Percentiles rank a stretch among this genome's conserved stretches.
Evolutionary conservation across 2,329 filamentous ascomycete species (phyloP).

Genomic region (Arthrobotrys sinensis): DNA sequence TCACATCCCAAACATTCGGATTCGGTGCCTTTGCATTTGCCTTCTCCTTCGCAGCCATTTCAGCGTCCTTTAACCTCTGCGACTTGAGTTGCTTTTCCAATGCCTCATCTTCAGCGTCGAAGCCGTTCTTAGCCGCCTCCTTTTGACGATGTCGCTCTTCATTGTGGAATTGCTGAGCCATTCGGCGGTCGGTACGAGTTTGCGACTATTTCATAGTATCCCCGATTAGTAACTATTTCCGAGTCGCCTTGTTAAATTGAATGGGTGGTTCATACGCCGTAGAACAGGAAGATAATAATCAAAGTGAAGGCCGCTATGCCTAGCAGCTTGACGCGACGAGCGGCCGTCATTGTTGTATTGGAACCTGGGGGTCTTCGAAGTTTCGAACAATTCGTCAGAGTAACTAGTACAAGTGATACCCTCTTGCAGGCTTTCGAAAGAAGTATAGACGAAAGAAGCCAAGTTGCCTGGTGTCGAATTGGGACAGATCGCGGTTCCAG

Average conservation of each 20-base stretch:
- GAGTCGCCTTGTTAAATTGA: background rate
- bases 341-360: constrained; percentile 74
- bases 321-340: constrained; percentile 79
- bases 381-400: background rate
- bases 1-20: constrained; percentile 72
- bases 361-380: background rate
- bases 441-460: constrained; percentile 2
- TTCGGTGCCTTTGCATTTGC: constrained; percentile 77
- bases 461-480: constrained; percentile 5
- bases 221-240: constrained; percentile 40
- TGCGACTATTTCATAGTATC: constrained; percentile 66
- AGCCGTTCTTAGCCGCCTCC: constrained; percentile 67
- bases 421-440: background rate
- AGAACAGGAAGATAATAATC: constrained; percentile 80
- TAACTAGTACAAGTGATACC: background rate
- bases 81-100: constrained; percentile 72
- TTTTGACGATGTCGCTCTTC: constrained; percentile 72
- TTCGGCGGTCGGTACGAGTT: constrained; percentile 67
- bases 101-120: constrained; percentile 73
- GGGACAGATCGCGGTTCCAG: constrained; percentile 23
- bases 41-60: constrained; percentile 77
- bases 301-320: constrained; percentile 76
- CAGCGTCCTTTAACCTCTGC: constrained; percentile 78
- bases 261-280: constrained; percentile 69
- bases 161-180: constrained; percentile 73